Base-by-base conservation (phyloP, 2,329 filamentous ascomycete genomes). In the Taxawa tesnikishii region DNA sequence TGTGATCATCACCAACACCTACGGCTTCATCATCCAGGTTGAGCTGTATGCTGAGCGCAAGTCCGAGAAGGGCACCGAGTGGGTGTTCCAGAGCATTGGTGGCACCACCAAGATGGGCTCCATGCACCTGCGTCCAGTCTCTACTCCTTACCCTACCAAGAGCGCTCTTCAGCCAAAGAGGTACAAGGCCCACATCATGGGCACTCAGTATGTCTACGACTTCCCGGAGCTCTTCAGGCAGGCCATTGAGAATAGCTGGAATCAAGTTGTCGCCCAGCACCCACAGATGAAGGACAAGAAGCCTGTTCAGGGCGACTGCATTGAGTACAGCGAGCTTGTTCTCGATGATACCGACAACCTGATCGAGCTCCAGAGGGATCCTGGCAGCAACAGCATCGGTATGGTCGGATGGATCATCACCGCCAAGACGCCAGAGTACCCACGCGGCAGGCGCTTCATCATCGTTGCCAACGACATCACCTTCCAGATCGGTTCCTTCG, bases 151-250 rank as follows among this genome's bases (percentile, higher is more conserved):
- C 60, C 80, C 88, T 23, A 94, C 88, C 53, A 98, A 98, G 76
- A 92, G 94, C 61, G 93, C 87, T 69, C 73, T 98, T 39, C 90
- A 98, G 65, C 90, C 90, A 41, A 96, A 96, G 77, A 78, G 90
- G 48, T 96, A 98, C 77, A 94, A 94, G 79, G 90, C 90, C 45
- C 90, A 98, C 57, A 68, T 96, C 40, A 94, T 98, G 87, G 90
- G 90, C 43, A 98, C 90, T 16, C 90, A 98, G 62, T 98, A 94
- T 56, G 90, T 96, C 33, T 98, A 98, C 58, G 90, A 98, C 61
- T 98, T 98, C 79, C 90, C 90, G 17, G 90, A 98, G 70, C 77
- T 98, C 29, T 98, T 98, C 81, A 77, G 90, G 53, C 90, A 96
- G 62, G 85, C 90, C 27, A 84, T 94, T 54, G 85, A 94, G 66